A percentile compares a stretch with the other conserved stretches of the same genome.
Conservation (phyloP, 257 asterid species). For the Solanum chilense region DNA sequence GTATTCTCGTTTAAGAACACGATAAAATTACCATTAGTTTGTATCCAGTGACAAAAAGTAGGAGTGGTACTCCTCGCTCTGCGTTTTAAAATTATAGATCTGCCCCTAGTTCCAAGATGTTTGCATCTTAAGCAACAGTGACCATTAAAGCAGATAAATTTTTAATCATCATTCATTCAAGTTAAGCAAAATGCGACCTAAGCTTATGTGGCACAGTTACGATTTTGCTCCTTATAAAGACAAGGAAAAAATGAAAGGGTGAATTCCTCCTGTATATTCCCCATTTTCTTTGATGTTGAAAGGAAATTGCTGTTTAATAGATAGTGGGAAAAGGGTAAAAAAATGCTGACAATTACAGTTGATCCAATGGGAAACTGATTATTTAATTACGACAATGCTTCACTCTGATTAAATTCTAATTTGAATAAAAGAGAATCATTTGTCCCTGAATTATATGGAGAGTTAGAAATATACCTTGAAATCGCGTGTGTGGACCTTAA, state of each 20-base stretch:
- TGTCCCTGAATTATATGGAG: not conserved
- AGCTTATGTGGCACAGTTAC: not conserved
- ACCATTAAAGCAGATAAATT: not conserved
- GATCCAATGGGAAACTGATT: not conserved
- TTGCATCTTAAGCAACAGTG: not conserved
- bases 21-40: not conserved
- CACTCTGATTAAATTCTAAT: not conserved
- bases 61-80: not conserved
- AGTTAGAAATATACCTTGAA: slow-evolving; percentile 49
- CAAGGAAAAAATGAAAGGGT: not conserved
- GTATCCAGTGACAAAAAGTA: not conserved
- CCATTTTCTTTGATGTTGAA: not conserved
- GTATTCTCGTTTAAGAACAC: not conserved
- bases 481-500: slow-evolving; percentile 64
- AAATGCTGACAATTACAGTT: not conserved
- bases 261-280: not conserved
- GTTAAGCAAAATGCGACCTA: not conserved
- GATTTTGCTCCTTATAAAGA: not conserved
- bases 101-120: not conserved
- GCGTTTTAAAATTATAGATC: no score
- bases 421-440: not conserved
- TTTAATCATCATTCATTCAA: not conserved
- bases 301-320: not conserved
- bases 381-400: not conserved
- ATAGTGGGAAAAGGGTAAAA: not conserved